Percentiles rank a stretch among this genome's conserved stretches.
Conservation (phyloP, 208 protist genomes). For the Crithidia expoeki region DNA sequence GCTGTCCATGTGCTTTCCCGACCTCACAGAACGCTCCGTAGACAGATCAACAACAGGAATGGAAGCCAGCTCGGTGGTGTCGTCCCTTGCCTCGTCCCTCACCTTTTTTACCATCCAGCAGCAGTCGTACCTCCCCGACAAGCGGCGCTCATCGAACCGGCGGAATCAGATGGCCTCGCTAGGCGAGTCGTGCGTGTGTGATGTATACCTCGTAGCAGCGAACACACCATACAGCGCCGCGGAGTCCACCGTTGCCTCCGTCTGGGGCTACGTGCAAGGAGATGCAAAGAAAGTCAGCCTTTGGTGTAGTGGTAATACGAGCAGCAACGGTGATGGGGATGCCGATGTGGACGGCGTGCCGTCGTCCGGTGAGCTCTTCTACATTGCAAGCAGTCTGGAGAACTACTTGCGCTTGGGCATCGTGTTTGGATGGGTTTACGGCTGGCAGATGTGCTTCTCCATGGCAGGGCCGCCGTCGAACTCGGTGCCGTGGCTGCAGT, state of each 20-base stretch:
- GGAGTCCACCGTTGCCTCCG: neutral
- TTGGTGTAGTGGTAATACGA: neutral
- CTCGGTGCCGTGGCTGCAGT: constrained; percentile 59
- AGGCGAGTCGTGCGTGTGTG: constrained; percentile 24
- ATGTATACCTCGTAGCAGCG: constrained; percentile 28
- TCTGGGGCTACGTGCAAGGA: constrained; percentile 30
- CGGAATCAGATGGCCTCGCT: constrained; percentile 18
- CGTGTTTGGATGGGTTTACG: constrained; percentile 75
- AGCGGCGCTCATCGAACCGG: constrained; percentile 12
- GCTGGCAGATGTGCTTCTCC: constrained; percentile 78
- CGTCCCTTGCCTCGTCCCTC: constrained; percentile 1
- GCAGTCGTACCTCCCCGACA: constrained; percentile 14
- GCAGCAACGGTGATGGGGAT: neutral
- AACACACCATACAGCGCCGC: neutral
- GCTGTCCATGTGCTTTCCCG: constrained; percentile 4
- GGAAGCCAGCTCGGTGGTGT: neutral
- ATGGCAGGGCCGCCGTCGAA: constrained; percentile 42
- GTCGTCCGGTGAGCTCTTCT: constrained; percentile 55
- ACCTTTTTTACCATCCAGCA: constrained; percentile 32
- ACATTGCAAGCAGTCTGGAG: constrained; percentile 50
- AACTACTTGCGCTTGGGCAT: constrained; percentile 68
- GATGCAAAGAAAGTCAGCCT: neutral
- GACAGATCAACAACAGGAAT: neutral
- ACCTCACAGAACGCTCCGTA: neutral
- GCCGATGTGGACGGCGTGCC: neutral